phyloP scores from a whole-genome alignment of 371 early-diverging fungal genomes.

The Umbelopsis sp. region DNA sequence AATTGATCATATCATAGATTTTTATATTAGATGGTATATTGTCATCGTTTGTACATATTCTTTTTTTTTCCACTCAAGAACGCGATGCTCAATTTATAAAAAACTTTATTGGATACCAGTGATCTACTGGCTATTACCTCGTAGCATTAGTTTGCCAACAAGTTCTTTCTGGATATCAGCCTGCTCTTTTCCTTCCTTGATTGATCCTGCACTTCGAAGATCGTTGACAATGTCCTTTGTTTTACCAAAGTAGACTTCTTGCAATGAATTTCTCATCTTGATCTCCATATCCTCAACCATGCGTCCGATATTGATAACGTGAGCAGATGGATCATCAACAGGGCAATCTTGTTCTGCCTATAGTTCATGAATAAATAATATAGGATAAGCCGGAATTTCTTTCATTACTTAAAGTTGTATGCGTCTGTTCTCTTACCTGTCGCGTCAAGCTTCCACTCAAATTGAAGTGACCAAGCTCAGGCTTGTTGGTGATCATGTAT shows the following conservation, averaged over 20 bases:
- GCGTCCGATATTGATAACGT: slow-evolving; percentile 93
- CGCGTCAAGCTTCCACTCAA: slow-evolving; percentile 93
- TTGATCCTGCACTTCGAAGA: slow-evolving; percentile 75
- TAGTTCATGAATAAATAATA: neutral
- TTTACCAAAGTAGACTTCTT: slow-evolving; percentile 98
- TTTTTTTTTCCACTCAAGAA: neutral
- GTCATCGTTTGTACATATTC: neutral
- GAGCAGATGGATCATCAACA: slow-evolving; percentile 76
- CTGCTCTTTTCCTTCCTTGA: slow-evolving; percentile 70
- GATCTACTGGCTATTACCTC: slow-evolving; percentile 30
- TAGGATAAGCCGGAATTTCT: neutral
- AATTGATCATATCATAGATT: too few relatives aligned
- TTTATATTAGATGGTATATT: too few relatives aligned
- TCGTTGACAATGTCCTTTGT: slow-evolving; percentile 96
- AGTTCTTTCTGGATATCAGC: slow-evolving; percentile 75
- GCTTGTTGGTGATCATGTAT: slow-evolving; percentile 76
- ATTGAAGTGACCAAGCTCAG: slow-evolving; percentile 78
- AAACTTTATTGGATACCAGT: slow-evolving; percentile 5
- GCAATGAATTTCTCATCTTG: slow-evolving; percentile 92
- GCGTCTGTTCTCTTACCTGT: slow-evolving; percentile 58
- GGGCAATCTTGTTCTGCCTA: slow-evolving; percentile 83
- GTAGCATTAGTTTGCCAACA: slow-evolving; percentile 65
- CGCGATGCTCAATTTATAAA: neutral
- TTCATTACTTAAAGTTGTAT: too few relatives aligned
- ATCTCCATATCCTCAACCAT: slow-evolving; percentile 97